phyloP scores from a whole-genome alignment of 345 rosid species.

The Populus ilicifolia region DNA sequence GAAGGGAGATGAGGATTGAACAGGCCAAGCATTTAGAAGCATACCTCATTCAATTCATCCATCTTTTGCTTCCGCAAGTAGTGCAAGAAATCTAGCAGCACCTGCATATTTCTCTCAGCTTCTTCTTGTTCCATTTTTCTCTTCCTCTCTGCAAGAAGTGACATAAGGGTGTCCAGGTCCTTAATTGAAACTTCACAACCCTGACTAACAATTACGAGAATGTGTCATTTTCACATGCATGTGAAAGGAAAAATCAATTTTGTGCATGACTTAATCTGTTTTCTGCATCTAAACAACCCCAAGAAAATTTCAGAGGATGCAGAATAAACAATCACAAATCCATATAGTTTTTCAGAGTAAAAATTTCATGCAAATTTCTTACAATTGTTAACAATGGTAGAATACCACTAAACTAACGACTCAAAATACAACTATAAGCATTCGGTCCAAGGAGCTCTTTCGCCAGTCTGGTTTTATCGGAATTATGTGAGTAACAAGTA shows the following conservation, averaged over 20 bases:
- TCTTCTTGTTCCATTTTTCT: conserved; percentile 97
- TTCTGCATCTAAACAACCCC: neutral
- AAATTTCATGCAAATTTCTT: neutral
- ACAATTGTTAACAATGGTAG: neutral
- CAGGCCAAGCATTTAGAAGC: conserved; percentile 6
- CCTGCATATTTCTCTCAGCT: conserved; percentile 97
- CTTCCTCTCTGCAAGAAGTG: conserved; percentile 78
- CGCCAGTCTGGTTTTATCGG: neutral
- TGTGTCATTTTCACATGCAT: conserved; percentile 6
- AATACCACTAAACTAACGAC: neutral
- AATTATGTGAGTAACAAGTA: too few relatives aligned
- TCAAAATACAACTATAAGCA: neutral
- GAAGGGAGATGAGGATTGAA: too few relatives aligned
- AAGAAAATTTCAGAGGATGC: neutral
- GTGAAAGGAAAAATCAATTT: neutral
- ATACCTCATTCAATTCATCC: conserved; percentile 85
- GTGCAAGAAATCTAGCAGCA: conserved; percentile 79
- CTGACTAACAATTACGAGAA: conserved; percentile 48
- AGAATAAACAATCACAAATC: neutral
- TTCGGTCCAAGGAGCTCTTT: neutral
- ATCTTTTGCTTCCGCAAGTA: conserved; percentile 82
- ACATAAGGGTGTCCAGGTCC: conserved; percentile 74
- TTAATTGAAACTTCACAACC: conserved; percentile 86
- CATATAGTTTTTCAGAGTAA: neutral
- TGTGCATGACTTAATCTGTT: neutral